phyloP scores from a whole-genome alignment of 352 stramenopile species.

The Globisporangium mamillatum region DNA sequence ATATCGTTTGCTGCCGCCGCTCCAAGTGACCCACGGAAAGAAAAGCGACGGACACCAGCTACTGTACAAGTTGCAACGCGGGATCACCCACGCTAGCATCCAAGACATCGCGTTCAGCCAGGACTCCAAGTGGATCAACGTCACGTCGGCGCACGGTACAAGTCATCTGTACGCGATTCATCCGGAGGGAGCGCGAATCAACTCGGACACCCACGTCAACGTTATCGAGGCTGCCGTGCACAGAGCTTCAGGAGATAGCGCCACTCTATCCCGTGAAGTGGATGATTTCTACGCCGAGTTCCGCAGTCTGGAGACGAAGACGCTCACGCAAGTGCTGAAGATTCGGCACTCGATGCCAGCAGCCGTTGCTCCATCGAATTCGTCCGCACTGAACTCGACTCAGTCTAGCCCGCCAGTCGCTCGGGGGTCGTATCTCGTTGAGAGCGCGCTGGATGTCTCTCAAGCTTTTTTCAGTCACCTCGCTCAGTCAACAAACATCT shows the following conservation, averaged over 20 bases:
- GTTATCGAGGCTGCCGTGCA: conserved; percentile 16
- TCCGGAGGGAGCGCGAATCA: conserved; percentile 65
- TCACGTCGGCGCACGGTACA: conserved; percentile 81
- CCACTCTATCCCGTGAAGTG: conserved; percentile 37
- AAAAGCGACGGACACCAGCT: conserved; percentile 36
- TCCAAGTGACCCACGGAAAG: conserved; percentile 26
- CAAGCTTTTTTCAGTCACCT: conserved; percentile 70
- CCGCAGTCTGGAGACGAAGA: conserved; percentile 59
- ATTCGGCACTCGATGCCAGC: conserved; percentile 62
- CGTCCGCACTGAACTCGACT: conserved; percentile 13
- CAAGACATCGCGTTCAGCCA: conserved; percentile 79
- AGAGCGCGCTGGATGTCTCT: conserved; percentile 61
- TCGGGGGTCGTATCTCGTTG: conserved; percentile 31
- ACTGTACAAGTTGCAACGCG: conserved; percentile 85
- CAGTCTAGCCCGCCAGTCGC: conserved; percentile 28
- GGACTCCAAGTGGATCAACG: conserved; percentile 84
- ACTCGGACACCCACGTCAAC: conserved; percentile 67
- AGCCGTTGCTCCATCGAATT: conserved; percentile 20
- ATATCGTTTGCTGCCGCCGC: conserved; percentile 64
- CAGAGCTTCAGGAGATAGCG: conserved; percentile 17
- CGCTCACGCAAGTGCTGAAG: conserved; percentile 65
- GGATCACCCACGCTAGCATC: conserved; percentile 85
- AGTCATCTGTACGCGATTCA: conserved; percentile 84
- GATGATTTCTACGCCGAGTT: conserved; percentile 76
- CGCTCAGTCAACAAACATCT: conserved; percentile 48